A percentile compares a stretch with the other conserved stretches of the same genome.
Evolutionary conservation across 495 filamentous ascomycete species (phyloP).

Genomic region (Penicillium robsamsonii): DNA sequence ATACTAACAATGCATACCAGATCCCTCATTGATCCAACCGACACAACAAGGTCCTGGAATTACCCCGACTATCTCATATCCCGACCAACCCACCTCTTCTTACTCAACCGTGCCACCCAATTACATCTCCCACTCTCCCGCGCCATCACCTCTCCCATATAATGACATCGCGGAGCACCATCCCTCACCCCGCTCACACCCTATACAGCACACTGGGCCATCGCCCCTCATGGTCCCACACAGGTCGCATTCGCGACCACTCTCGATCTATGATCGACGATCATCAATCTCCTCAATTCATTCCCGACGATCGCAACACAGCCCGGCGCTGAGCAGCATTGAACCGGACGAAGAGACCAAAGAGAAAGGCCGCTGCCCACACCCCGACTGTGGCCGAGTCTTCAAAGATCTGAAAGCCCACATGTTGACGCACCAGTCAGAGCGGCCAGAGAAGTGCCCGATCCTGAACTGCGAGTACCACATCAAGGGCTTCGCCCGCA

Average conservation of each 20-base stretch:
- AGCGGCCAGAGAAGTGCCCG: conserved; percentile 94
- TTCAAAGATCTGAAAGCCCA: conserved; percentile 96
- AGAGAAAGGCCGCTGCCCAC: conserved; percentile 73
- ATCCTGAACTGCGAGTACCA: conserved; percentile 94
- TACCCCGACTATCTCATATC: conserved; percentile 36
- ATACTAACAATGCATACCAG: conserved; percentile 32
- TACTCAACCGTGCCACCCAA: conserved; percentile 25
- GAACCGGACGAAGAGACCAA: conserved; percentile 61
- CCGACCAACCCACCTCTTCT: conserved; percentile 29
- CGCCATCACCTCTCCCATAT: conserved; percentile 35
- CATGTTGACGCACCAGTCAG: conserved; percentile 92
- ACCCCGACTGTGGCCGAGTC: conserved; percentile 81
- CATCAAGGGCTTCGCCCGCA: conserved; percentile 90
- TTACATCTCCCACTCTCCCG: conserved; percentile 36
- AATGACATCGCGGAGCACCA: conserved; percentile 27
- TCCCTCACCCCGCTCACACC: conserved; percentile 28
- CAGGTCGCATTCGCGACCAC: conserved; percentile 34
- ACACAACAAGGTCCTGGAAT: conserved; percentile 28
- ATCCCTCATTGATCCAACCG: conserved; percentile 61
- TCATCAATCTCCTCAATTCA: conserved; percentile 56
- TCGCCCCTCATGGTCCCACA: conserved; percentile 43
- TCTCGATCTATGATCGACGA: conserved; percentile 44
- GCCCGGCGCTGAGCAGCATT: conserved; percentile 49
- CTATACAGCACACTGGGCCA: conserved; percentile 26
- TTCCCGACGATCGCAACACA: conserved; percentile 54